Percentiles rank a stretch among this genome's conserved stretches.
Conservation (phyloP, 768 basidiomycete species). For the Rhodotorula paludigena region DNA sequence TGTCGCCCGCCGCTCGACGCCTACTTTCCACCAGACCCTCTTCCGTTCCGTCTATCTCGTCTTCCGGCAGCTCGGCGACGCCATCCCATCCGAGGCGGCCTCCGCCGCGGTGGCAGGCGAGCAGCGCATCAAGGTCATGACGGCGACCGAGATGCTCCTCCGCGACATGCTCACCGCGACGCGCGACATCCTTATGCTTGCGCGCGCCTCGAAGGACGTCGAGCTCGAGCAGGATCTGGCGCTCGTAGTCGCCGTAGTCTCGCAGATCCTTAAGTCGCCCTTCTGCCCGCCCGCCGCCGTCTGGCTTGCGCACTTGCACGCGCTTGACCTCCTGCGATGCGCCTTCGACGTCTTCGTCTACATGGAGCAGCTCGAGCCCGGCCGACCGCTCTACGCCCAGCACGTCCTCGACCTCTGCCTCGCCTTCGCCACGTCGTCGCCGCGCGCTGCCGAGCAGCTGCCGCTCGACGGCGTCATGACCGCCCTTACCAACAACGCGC, state of each 20-base stretch:
- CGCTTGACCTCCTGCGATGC: slow-evolving; percentile 67
- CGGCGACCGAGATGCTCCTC: slow-evolving; percentile 50
- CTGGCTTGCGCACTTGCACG: slow-evolving; percentile 77
- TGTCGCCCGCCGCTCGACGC: slow-evolving; percentile 60
- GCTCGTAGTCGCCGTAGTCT: slow-evolving; percentile 72
- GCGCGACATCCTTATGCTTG: slow-evolving; percentile 59
- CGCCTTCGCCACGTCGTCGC: slow-evolving; percentile 64
- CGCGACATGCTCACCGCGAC: slow-evolving; percentile 60
- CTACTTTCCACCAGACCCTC: slow-evolving; percentile 72
- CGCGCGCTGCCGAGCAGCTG: slow-evolving; percentile 73
- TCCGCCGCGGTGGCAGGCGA: slow-evolving; percentile 49
- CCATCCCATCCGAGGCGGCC: slow-evolving; percentile 53
- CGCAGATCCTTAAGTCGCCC: slow-evolving; percentile 67
- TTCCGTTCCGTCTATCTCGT: slow-evolving; percentile 78
- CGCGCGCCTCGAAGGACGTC: slow-evolving; percentile 55
- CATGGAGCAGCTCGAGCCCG: slow-evolving; percentile 52
- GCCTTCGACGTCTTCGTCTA: slow-evolving; percentile 49
- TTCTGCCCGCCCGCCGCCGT: slow-evolving; percentile 62
- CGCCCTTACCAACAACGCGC: slow-evolving; percentile 75
- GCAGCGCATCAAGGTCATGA: slow-evolving; percentile 50
- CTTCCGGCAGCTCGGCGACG: slow-evolving; percentile 58
- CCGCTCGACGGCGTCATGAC: slow-evolving; percentile 74
- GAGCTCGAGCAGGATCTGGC: slow-evolving; percentile 73
- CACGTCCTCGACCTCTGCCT: slow-evolving; percentile 82
- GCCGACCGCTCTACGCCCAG: slow-evolving; percentile 51